These are phyloP conservation scores for Novakomyces olei DNA, from an alignment of 805 yeast species.

Conservation along the genomic window DNA sequence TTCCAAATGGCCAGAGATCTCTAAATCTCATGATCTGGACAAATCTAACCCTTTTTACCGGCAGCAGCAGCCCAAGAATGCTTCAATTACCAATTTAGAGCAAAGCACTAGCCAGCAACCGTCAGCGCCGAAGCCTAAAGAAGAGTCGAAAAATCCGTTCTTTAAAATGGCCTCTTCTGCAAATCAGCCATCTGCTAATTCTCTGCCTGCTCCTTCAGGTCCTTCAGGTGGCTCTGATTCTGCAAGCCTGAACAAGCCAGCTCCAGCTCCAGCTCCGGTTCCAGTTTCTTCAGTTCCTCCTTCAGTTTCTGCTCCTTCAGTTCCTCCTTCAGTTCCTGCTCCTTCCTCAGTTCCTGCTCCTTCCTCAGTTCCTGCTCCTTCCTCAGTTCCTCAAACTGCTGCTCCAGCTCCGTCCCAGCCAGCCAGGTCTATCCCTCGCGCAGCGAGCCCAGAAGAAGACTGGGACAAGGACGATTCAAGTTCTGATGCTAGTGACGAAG, in stretches of 20 bases:
- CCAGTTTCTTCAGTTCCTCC: conserved; percentile 9
- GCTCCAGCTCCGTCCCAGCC: conserved; percentile 5
- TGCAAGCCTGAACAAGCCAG: background rate
- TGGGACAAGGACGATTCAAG: conserved; percentile 17
- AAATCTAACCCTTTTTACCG: no score
- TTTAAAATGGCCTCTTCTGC: background rate
- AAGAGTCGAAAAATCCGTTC: no score
- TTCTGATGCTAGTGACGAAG: conserved; percentile 16
- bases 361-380: conserved; percentile 7
- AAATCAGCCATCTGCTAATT: conserved; percentile 1
- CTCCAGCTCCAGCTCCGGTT: conserved; percentile 4
- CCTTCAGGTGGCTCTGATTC: conserved; percentile 9
- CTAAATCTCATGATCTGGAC: no score
- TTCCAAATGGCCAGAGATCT: no score
- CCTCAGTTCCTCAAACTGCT: conserved; percentile 4
- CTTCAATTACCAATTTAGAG: no score
- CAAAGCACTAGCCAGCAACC: no score
- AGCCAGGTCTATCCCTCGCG: no score
- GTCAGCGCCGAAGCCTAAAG: no score
- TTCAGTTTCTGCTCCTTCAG: conserved; percentile 5
- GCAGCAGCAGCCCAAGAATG: no score
- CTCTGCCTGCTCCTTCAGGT: conserved; percentile 18
- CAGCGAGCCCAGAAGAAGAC: conserved; percentile 14
- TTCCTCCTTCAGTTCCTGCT: conserved; percentile 6
- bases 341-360: conserved; percentile 7